Base-by-base conservation (phyloP, 2,329 filamentous ascomycete genomes). In the Lachnellula subtilissima region DNA sequence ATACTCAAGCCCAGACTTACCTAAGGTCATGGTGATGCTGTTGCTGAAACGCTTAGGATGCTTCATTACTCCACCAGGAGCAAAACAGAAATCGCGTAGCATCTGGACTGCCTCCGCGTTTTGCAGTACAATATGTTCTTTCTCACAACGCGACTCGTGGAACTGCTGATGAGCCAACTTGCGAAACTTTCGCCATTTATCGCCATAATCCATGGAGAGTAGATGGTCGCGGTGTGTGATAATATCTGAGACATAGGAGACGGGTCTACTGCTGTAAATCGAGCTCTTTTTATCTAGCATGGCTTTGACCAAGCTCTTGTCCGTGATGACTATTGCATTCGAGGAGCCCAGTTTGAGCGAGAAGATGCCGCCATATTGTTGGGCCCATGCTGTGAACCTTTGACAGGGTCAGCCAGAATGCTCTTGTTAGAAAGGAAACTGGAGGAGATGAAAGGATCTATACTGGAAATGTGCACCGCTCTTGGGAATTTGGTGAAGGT, bases 161-260 rank as follows among this genome's bases (percentile, higher is more conserved):
- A 60, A 78, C 54, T 73, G 67, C 50, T 76, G 72, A 53, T 78
- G 74, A 6, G 78, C 65, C 3, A 77, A 61, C 55, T 74, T 76
- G n/a, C 79, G 71, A n/a, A 74, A 71, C 3, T 61, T 69, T 6
- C 75, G 68, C 78, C 78, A 81, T 17, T 65, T 68, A 14, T 72
- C 66, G 0, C 74, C 74, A 48, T 78, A 76, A 39, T 76, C 65
- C 73, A 79, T 78, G 23, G 75, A 61, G 3, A 78, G 67, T 4
- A 78, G 65, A 60, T 80, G 77, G 58, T 79, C 72, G 2, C 76
- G 75, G 2, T 70, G 66, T 3, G 25, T 25, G 4, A 25, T 25
- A 25, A 25, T 3, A 25, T 25, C 25, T 25, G 25, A 25, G 25
- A 25, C 6, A 7, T 25, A 25, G 6, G 25, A 25, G 25, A 25